A percentile compares a stretch with the other conserved stretches of the same genome.
Conservation (phyloP, 768 basidiomycete genomes). For the Mycena crocata region DNA sequence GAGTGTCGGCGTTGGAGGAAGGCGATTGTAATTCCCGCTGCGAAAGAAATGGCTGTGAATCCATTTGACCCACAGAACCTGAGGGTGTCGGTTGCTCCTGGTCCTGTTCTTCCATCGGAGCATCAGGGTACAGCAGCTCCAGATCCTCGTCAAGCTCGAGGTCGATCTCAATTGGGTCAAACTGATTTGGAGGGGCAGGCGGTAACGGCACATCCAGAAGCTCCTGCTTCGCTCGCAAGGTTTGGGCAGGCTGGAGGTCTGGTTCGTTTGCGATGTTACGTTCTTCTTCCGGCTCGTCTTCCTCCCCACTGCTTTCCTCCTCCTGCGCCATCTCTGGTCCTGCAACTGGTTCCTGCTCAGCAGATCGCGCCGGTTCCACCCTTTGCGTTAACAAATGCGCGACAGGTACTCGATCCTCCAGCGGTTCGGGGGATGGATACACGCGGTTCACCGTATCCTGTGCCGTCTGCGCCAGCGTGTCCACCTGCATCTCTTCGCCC, state of each 20-base stretch:
- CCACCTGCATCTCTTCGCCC: too few relatives aligned
- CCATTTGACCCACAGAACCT: too few relatives aligned
- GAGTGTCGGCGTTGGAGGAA: too few relatives aligned
- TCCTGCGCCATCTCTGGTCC: not conserved
- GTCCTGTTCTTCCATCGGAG: not conserved
- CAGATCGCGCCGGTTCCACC: too few relatives aligned
- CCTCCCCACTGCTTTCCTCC: not conserved
- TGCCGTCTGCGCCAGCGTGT: too few relatives aligned
- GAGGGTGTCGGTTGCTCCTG: too few relatives aligned
- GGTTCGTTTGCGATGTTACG: not conserved
- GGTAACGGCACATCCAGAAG: not conserved
- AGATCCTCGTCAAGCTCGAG: conserved; percentile 7
- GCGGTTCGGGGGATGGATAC: too few relatives aligned
- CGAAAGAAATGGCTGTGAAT: too few relatives aligned
- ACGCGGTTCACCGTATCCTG: too few relatives aligned
- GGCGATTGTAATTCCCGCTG: too few relatives aligned
- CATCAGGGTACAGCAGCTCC: conserved; percentile 17
- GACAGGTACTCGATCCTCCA: not conserved
- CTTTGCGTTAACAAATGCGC: too few relatives aligned
- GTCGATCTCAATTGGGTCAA: not conserved
- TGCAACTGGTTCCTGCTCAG: too few relatives aligned
- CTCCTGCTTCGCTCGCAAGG: not conserved
- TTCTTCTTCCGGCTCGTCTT: not conserved
- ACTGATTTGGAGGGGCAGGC: not conserved
- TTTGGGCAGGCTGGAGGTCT: not conserved